Conservation (phyloP, 2,329 filamentous ascomycete genomes). For the Diaporthe helianthi region DNA sequence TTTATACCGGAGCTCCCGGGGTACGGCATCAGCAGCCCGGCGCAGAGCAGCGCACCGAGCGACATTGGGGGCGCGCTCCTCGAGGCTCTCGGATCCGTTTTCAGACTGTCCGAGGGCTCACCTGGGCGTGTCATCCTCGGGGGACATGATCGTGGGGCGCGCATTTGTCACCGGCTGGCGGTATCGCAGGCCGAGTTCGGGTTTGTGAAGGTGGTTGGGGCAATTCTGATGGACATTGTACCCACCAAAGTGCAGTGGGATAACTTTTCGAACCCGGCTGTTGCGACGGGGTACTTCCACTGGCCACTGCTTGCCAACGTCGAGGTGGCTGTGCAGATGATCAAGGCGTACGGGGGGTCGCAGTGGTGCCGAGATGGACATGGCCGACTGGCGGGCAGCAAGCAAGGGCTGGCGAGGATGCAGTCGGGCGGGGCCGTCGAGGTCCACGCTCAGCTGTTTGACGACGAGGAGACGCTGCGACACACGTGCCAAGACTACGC, state of each 20-base stretch:
- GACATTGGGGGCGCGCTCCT: constrained; percentile 51
- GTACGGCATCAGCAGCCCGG: constrained; percentile 51
- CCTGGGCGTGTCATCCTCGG: constrained; percentile 50
- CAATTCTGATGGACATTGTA: constrained; percentile 56
- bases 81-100: constrained; percentile 45
- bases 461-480: constrained; percentile 48
- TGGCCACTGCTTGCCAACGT: constrained; percentile 59
- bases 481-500: constrained; percentile 56
- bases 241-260: constrained; percentile 55
- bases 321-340: constrained; percentile 50
- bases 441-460: constrained; percentile 52
- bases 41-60: constrained; percentile 46
- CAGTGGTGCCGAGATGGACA: constrained; percentile 47
- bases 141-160: constrained; percentile 58
- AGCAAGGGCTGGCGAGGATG: constrained; percentile 34
- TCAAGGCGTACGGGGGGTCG: constrained; percentile 50
- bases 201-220: constrained; percentile 47
- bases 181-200: constrained; percentile 46
- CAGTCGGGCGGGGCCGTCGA: constrained; percentile 48
- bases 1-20: constrained; percentile 56
- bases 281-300: constrained; percentile 52
- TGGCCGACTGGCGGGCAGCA: constrained; percentile 41
- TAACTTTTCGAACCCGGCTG: constrained; percentile 46
- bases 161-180: constrained; percentile 56
- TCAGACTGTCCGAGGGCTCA: constrained; percentile 38